Base-by-base conservation (phyloP, 352 stramenopile genomes). In the Globisporangium abappressorium region DNA sequence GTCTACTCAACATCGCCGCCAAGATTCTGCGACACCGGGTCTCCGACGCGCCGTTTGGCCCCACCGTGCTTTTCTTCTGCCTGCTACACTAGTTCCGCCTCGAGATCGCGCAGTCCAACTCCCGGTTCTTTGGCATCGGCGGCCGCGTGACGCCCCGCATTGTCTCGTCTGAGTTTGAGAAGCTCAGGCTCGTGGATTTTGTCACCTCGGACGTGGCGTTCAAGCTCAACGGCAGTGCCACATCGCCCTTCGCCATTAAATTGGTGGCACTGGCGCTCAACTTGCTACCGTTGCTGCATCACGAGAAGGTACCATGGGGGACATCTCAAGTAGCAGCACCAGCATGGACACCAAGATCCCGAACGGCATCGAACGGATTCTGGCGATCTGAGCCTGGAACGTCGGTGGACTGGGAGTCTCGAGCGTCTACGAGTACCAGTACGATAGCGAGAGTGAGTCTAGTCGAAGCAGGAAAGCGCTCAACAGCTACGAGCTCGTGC, bases 221-320 rank as follows among this genome's bases (percentile, higher is more conserved):
- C 9, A 70, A 66, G 0, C 62, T 89, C 36, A 64, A 77, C 41
- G 80, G 74, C 30, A 70, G 64, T 66, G 57, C 81, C 61, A 47
- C n/a, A 12, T 54, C 74, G 61, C 69, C 85, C 14, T 79, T 83
- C n/a, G n/a, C 59, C n/a, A 53, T 83, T 46, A 88, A 88, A 54
- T 20, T 86, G n/a, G 66, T 61, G 18, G 24, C 84, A 30, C 65
- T 86, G 14, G 70, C 47, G 0, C 34, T 84, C 60, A 85, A 80
- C 47, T 53, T 77, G 0, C 30, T 84, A 36, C 75, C 77, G 30
- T 53, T 88, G 2, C 18, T 79, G 38, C 38, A 7, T 14, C 38
- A 20, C 15, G 12, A 46, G 3, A 20, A 5, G 38, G 14, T 46
- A 2, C 22, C 74, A 64, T 59, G 8, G 70, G 76, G 38, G 1